These are phyloP conservation scores for Mycosphaerella sp. DNA, from an alignment of 2,329 filamentous ascomycete species.

Conservation along the genomic window DNA sequence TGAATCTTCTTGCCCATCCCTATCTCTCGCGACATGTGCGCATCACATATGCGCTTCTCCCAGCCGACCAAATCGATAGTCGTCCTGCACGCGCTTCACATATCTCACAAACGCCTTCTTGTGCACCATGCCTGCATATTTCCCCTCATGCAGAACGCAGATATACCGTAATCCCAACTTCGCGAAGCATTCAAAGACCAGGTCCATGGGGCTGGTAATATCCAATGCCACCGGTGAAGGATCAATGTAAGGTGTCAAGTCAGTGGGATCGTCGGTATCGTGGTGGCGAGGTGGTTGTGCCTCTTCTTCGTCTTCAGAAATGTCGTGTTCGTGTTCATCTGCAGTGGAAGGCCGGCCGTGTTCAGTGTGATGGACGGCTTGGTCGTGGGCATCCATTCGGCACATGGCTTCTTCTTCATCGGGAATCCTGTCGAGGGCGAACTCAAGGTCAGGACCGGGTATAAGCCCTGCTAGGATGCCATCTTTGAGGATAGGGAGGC, in stretches of 20 bases:
- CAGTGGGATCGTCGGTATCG: constrained; percentile 55
- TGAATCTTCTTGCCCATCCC: too few relatives aligned
- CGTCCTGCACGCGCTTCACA: constrained; percentile 72
- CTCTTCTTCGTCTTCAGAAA: constrained; percentile 6
- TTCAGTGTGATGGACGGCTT: constrained; percentile 37
- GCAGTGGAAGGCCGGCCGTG: constrained; percentile 3
- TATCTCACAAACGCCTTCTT: constrained; percentile 98
- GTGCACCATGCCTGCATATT: constrained; percentile 84
- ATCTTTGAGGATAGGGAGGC: constrained; percentile 76
- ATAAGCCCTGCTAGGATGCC: constrained; percentile 82
- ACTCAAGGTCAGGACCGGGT: constrained; percentile 88
- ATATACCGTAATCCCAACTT: constrained; percentile 91
- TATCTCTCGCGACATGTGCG: too few relatives aligned
- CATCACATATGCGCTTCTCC: constrained; percentile 4
- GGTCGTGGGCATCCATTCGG: constrained; percentile 66
- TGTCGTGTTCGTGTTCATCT: constrained; percentile 8
- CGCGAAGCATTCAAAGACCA: constrained; percentile 94
- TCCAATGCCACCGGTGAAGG: constrained; percentile 83
- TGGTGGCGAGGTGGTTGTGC: neutral
- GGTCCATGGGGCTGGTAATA: constrained; percentile 81
- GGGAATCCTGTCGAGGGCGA: constrained; percentile 72
- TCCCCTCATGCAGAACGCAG: constrained; percentile 77
- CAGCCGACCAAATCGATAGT: constrained; percentile 17
- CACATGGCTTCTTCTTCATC: constrained; percentile 70
- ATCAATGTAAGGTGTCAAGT: constrained; percentile 89